phyloP scores from a whole-genome alignment of 2,329 filamentous ascomycete genomes.

The Cytospora piceicola region DNA sequence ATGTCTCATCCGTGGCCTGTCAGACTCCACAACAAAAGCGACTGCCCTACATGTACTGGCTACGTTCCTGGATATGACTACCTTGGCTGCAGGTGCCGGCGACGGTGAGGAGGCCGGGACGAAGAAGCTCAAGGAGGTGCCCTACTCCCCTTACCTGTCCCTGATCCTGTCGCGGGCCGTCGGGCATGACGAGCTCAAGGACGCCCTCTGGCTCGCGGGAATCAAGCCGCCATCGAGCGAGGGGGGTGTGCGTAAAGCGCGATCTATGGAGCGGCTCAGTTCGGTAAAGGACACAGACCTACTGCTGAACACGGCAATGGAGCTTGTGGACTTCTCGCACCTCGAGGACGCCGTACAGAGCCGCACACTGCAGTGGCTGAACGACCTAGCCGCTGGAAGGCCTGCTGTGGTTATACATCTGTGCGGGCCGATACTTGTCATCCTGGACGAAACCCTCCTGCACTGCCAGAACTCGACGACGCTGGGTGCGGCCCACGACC shows the following conservation, averaged over 20 bases:
- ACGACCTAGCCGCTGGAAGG: conserved; percentile 56
- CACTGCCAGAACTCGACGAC: conserved; percentile 65
- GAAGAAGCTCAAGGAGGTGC: conserved; percentile 39
- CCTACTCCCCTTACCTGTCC: conserved; percentile 61
- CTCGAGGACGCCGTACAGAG: conserved; percentile 66
- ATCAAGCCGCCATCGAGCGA: conserved; percentile 50
- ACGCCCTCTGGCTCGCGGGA: conserved; percentile 64
- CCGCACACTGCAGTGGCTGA: conserved; percentile 63
- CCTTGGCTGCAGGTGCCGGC: conserved; percentile 41
- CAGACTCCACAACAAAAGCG: conserved; percentile 62
- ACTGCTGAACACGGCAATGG: conserved; percentile 65
- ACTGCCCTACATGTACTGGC: conserved; percentile 64
- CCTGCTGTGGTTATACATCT: conserved; percentile 62
- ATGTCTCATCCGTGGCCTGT: conserved; percentile 65
- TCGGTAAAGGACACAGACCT: conserved; percentile 63
- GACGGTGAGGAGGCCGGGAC: conserved; percentile 33
- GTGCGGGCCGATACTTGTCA: conserved; percentile 60
- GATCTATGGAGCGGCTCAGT: conserved; percentile 49
- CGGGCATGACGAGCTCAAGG: conserved; percentile 62
- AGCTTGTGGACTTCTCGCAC: conserved; percentile 68
- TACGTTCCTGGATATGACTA: conserved; percentile 61
- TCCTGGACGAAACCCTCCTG: conserved; percentile 65
- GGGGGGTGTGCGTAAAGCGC: conserved; percentile 44
- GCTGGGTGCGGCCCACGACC: conserved; percentile 61
- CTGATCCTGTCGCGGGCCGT: conserved; percentile 62